Percentiles rank a stretch among this genome's conserved stretches.
Evolutionary conservation across 495 filamentous ascomycete species (phyloP).

Genomic region (Penicillium flavigenum): DNA sequence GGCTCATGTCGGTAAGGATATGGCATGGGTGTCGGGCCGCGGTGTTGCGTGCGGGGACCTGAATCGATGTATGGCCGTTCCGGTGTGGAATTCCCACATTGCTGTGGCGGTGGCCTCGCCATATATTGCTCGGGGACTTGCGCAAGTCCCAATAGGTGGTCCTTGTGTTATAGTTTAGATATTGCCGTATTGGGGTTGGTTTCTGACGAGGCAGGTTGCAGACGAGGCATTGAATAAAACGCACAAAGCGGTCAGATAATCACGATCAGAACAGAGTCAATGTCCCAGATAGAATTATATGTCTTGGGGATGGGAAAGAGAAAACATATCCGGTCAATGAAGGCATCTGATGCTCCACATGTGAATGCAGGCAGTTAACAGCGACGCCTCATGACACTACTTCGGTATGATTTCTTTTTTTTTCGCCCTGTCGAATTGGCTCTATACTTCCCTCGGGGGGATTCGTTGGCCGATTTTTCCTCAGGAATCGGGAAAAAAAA

Average conservation of each 20-base stretch:
- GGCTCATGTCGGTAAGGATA: slow-evolving; percentile 27
- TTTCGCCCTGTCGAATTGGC: not conserved
- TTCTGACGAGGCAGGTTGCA: slow-evolving; percentile 10
- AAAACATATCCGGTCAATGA: slow-evolving; percentile 26
- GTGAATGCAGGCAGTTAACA: slow-evolving; percentile 14
- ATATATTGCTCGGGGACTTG: slow-evolving; percentile 19
- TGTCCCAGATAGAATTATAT: slow-evolving; percentile 20
- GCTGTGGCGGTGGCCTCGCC: slow-evolving; percentile 28
- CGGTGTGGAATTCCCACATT: slow-evolving; percentile 25
- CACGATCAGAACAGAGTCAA: slow-evolving; percentile 2
- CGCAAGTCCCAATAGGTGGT: slow-evolving; percentile 15
- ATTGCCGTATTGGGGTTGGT: slow-evolving; percentile 17
- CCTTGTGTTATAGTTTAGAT: slow-evolving; percentile 19
- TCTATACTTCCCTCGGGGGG: slow-evolving; percentile 9
- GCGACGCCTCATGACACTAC: not conserved
- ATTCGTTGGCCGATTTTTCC: slow-evolving; percentile 3
- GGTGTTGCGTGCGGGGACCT: slow-evolving; percentile 13
- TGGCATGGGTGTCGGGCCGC: slow-evolving; percentile 14
- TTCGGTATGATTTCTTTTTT: not conserved
- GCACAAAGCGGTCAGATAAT: slow-evolving; percentile 17
- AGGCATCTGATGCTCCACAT: slow-evolving; percentile 26
- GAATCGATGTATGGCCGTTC: slow-evolving; percentile 19
- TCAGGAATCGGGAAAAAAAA: not conserved
- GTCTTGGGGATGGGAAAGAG: not conserved
- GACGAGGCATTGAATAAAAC: slow-evolving; percentile 22